Percentiles rank a stretch among this genome's conserved stretches.
Conservation (phyloP, 2,329 filamentous ascomycete genomes). For the Aspergillus fischeri region DNA sequence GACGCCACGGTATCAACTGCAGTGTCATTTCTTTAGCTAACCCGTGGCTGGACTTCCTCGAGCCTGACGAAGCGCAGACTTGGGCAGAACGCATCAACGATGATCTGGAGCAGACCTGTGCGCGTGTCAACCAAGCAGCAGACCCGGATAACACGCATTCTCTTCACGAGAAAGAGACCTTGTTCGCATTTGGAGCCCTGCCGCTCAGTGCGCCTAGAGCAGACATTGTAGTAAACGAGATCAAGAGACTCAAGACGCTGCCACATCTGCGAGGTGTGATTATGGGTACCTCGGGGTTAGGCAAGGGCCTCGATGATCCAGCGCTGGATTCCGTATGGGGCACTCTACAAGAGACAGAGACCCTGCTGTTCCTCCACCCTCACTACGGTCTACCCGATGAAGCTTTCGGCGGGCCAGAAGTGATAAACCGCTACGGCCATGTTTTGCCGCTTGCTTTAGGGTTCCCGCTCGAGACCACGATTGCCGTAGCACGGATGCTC, state of each 20-base stretch:
- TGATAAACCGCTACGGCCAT: constrained; percentile 71
- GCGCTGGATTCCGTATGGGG: constrained; percentile 67
- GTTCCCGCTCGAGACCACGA: constrained; percentile 89
- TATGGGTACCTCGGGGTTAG: constrained; percentile 78
- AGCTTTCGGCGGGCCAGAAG: constrained; percentile 75
- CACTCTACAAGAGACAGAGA: constrained; percentile 59
- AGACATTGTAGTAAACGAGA: constrained; percentile 58
- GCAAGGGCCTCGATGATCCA: constrained; percentile 74
- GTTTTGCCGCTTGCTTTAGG: constrained; percentile 81
- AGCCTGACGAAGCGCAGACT: constrained; percentile 54
- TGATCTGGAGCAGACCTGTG: constrained; percentile 71
- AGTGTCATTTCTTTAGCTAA: constrained; percentile 88
- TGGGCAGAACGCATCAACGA: constrained; percentile 69
- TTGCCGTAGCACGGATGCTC: constrained; percentile 82
- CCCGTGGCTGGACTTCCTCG: constrained; percentile 86
- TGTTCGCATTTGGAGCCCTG: constrained; percentile 80
- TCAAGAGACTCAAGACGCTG: constrained; percentile 59
- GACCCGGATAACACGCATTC: constrained; percentile 16
- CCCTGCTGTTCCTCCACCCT: constrained; percentile 80
- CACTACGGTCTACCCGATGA: constrained; percentile 82
- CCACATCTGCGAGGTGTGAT: constrained; percentile 78
- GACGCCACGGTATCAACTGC: constrained; percentile 72
- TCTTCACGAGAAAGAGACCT: constrained; percentile 53
- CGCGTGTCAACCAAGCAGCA: constrained; percentile 31
- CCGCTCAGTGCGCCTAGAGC: constrained; percentile 66